Percentiles rank a stretch among this genome's conserved stretches.
Conservation (phyloP, 2,329 filamentous ascomycete species). For the Colletotrichum magnum region DNA sequence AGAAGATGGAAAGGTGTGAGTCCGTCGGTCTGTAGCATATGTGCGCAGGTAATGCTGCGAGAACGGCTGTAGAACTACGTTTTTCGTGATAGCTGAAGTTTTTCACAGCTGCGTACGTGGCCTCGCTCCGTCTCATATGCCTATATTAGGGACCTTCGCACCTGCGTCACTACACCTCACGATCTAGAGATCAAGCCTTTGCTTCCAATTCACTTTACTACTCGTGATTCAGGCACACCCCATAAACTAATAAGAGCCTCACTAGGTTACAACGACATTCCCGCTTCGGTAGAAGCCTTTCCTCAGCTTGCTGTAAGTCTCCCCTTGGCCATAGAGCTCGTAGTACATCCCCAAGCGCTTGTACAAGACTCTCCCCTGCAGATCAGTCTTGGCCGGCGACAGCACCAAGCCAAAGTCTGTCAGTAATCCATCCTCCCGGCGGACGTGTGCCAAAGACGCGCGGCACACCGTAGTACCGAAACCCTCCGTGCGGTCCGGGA, state of each 20-base stretch:
- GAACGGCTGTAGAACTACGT: no score
- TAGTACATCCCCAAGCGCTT: neutral
- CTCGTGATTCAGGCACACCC: no score
- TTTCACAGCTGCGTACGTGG: no score
- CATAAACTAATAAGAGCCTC: no score
- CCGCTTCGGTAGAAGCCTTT: neutral
- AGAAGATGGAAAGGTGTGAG: neutral
- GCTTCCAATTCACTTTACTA: no score
- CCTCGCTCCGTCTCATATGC: no score
- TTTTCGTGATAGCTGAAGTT: no score
- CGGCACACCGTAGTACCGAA: neutral
- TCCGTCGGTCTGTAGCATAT: neutral
- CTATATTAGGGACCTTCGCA: no score
- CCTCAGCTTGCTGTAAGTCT: neutral
- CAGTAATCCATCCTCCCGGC: neutral
- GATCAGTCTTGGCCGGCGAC: neutral
- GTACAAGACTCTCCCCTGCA: neutral
- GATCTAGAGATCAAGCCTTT: no score
- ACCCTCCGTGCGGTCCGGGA: neutral
- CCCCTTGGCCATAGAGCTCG: neutral
- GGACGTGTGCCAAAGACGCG: neutral
- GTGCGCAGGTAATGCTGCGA: no score
- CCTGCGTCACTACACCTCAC: no score
- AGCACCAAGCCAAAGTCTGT: neutral
- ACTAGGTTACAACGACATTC: neutral